Base-by-base conservation (phyloP, 2,329 filamentous ascomycete species). In the Cercospora nicotianae region DNA sequence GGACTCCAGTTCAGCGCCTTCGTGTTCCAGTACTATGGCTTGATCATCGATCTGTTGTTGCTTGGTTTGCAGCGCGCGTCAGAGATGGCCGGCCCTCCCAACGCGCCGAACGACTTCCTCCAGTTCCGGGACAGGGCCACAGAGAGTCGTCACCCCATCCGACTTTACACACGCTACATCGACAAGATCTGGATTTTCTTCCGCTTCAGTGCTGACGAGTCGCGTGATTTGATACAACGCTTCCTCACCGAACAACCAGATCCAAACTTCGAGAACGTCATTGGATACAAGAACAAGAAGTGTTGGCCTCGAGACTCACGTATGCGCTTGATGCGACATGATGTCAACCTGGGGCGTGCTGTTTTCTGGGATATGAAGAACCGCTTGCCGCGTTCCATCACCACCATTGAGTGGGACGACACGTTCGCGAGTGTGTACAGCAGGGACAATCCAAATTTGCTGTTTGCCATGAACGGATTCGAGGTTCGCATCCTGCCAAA, bases 291-390 rank as follows among this genome's bases (percentile, higher is more conserved):
- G 83, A 99, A 96, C 82, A 99, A 99, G 85, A 99, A 98, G 80
- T 99, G 96, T 81, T 99, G 95, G 95, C 96, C 95, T 51, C 89
- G 95, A 75, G 95, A 99, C 79, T 97, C 94, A 26, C 89, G 95
- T 61, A 99, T 99, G 96, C 90, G 96, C 57, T 82, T 99, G 75
- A 99, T 99, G 95, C 90, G 95, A 70, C 95, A 99, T 80, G 95
- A 99, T 81, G 96, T 99, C 73, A 98, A 99, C 75, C 89, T 99
- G 51, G 95, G 96, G 51, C 90, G 96, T 68, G 96, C 96, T 67
- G 95, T 97, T 1, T 99, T 99, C 83, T 99, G 95, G 95, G 94
- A 99, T 78, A 81, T 99, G 79, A 98, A 99, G 86, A 99, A 99
- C 80, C 90, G 95, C 48, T 84, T 99, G 65, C 96, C 95, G 26